Base-by-base conservation (phyloP, 345 rosid species). In the Dipteronia dyeriana region DNA sequence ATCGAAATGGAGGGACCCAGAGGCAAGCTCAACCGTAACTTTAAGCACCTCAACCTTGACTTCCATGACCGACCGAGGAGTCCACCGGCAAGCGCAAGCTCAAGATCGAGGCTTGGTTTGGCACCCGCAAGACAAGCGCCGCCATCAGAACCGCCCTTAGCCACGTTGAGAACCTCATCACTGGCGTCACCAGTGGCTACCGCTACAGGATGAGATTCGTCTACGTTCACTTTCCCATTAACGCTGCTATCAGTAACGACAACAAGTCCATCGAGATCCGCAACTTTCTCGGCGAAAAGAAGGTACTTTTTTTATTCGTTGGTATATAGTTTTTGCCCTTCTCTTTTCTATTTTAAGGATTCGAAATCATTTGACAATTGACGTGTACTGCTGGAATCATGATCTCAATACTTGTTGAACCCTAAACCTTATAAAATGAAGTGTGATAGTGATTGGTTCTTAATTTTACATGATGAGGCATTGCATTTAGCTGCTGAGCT, bases 121-220 rank as follows among this genome's bases (percentile, higher is more conserved):
- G 86, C 0, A 69, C 91, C 1, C 79, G 94, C 56, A 90, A 90
- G 74, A 77, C 90, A 43, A 86, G 91, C 75, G 94, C 94, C 23
- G 77, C 91, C 51, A 90, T 88, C 65, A 70, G 91, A 3, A 90
- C 94, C 11, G 94, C 94, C 26, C 85, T 91, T 43, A 93, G 94
- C 76, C 95, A 91, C 78, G 91, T 93, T 1, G 71, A 64, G 77
- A 93, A 93, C 22, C 92, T 93, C 71, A 90, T 90, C 29, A 83
- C 89, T 66, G 93, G 93, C 62, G 93, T 90, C 29, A 90, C 91
- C 68, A 80, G 84, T 83, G 97, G 97, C 1, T 93, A 89, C 78
- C 88, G 87, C 16, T 93, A 93, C 89, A 93, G 85, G 87, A 93
- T 93, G 97, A 81, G 97, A 47, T 93, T 93, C 74, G 96, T 93